phyloP scores from a whole-genome alignment of 495 filamentous ascomycete species.

The Annulohypoxylon bovei region DNA sequence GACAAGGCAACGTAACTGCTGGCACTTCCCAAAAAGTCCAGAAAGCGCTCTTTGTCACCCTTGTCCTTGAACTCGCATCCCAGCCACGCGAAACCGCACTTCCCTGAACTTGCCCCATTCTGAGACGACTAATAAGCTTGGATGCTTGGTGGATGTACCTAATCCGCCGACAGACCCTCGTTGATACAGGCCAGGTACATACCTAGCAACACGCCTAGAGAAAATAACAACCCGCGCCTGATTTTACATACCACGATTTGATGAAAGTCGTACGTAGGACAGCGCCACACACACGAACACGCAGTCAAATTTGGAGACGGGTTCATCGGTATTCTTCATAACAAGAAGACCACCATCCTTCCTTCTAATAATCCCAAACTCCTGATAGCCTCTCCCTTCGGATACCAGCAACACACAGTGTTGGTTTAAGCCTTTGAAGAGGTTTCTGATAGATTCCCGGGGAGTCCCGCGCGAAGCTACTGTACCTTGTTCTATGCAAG shows the following conservation, averaged over 20 bases:
- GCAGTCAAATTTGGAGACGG: constrained; percentile 15
- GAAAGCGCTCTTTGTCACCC: constrained; percentile 24
- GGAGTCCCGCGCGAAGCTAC: constrained; percentile 19
- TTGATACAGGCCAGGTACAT: not conserved
- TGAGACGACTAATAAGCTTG: constrained; percentile 43
- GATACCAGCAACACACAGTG: constrained; percentile 15
- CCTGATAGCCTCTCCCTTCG: not conserved
- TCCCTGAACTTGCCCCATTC: constrained; percentile 39
- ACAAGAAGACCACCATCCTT: not conserved
- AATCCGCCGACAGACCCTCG: constrained; percentile 13
- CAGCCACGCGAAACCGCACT: constrained; percentile 37
- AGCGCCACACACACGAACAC: constrained; percentile 18
- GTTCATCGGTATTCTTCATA: constrained; percentile 1
- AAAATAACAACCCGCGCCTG: constrained; percentile 48
- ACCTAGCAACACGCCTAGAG: constrained; percentile 43
- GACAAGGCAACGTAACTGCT: constrained; percentile 40
- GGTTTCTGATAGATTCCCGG: constrained; percentile 19
- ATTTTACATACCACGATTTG: constrained; percentile 37
- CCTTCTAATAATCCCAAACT: not conserved
- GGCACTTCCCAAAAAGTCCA: constrained; percentile 13
- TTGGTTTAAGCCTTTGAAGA: constrained; percentile 1
- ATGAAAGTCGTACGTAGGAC: constrained; percentile 10
- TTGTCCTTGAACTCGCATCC: constrained; percentile 30
- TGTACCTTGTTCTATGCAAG: constrained; percentile 14
- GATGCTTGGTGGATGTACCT: constrained; percentile 20